Evolutionary conservation across 768 basidiomycete genomes (phyloP).

Genomic region (Leccinum imitatum): DNA sequence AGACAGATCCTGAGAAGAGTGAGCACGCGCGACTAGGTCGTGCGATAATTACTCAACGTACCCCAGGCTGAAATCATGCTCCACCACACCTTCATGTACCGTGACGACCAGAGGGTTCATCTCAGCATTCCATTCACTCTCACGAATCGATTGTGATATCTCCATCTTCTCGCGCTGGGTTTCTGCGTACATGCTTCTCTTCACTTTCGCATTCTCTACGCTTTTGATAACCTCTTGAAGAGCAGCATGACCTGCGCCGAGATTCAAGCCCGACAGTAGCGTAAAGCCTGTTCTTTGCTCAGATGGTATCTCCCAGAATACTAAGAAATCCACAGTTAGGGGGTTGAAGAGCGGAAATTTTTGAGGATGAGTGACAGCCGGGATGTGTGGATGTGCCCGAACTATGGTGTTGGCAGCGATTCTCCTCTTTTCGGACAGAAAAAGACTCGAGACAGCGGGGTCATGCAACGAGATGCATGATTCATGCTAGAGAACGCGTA

Average conservation of each 20-base stretch:
- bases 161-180: conserved; percentile 72
- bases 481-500: conserved; percentile 10
- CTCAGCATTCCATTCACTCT: conserved; percentile 76
- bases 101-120: conserved; percentile 68
- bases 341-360: conserved; percentile 87
- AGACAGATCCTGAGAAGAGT: conserved; percentile 49
- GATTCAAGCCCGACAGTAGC: conserved; percentile 52
- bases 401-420: conserved; percentile 36
- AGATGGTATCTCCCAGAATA: conserved; percentile 74
- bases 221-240: conserved; percentile 61
- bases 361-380: conserved; percentile 43
- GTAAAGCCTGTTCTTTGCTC: conserved; percentile 62
- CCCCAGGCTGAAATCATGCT: conserved; percentile 72
- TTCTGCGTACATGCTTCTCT: conserved; percentile 89
- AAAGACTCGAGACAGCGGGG: conserved; percentile 39
- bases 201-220: conserved; percentile 61
- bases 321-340: conserved; percentile 62
- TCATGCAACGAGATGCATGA: conserved; percentile 19
- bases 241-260: conserved; percentile 70
- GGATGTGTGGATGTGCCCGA: conserved; percentile 55
- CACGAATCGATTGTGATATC: conserved; percentile 63
- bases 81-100: conserved; percentile 43
- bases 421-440: conserved; percentile 52
- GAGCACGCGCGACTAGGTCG: conserved; percentile 2
- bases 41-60: conserved; percentile 39